Percentiles rank a stretch among this genome's conserved stretches.
Conservation (phyloP, 306 rosid genomes). For the Alnus glutinosa region DNA sequence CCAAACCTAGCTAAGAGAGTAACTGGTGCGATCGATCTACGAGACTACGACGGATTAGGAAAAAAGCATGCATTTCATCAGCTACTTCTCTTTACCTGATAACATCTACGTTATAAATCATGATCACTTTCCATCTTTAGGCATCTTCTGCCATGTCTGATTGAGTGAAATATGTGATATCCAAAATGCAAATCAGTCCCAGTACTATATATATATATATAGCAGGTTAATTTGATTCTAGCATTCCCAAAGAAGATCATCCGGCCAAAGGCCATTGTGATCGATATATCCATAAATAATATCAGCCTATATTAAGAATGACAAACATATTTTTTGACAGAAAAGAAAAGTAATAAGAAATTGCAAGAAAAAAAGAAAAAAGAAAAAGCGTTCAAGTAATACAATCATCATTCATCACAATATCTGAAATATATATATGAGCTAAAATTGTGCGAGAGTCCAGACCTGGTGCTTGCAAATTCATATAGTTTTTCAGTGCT, state of each 20-base stretch:
- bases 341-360: neutral
- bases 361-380: neutral
- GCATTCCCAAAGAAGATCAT: neutral
- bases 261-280: neutral
- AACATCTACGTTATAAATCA: neutral
- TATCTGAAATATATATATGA: neutral
- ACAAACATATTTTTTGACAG: neutral
- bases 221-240: neutral
- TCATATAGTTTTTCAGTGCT: slow-evolving; percentile 78
- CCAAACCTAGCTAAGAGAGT: neutral
- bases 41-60: neutral
- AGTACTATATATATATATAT: neutral
- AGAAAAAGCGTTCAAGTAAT: neutral
- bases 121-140: neutral
- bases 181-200: neutral
- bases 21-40: neutral
- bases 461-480: slow-evolving; percentile 72
- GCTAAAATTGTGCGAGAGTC: too few species aligned
- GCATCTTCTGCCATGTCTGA: neutral
- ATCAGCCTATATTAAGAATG: neutral
- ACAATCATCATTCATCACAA: too few species aligned
- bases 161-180: neutral
- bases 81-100: neutral
- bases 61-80: neutral
- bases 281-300: neutral